Evolutionary conservation across 495 filamentous ascomycete species (phyloP).

Genomic region (Penicillium lividum): DNA sequence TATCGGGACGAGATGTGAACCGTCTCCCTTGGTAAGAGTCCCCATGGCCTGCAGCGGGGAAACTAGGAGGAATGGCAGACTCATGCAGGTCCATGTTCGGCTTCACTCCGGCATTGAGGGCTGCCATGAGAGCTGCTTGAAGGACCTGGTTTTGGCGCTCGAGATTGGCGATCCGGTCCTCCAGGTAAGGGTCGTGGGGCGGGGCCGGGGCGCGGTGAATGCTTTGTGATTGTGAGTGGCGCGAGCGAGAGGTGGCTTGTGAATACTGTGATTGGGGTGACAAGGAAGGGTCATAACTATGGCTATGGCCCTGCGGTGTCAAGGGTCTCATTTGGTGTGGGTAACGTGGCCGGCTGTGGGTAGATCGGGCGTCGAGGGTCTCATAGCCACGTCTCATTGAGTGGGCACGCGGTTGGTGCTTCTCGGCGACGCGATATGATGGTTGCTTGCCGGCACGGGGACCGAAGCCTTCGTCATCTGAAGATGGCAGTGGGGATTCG

Average conservation of each 20-base stretch:
- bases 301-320: conserved; percentile 30
- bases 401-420: conserved; percentile 6
- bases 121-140: conserved; percentile 45
- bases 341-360: conserved; percentile 14
- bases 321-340: conserved; percentile 15
- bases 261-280: conserved; percentile 30
- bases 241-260: conserved; percentile 24
- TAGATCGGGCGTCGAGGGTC: conserved; percentile 12
- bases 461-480: conserved; percentile 43
- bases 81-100: conserved; percentile 30
- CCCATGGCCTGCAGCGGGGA: conserved; percentile 5
- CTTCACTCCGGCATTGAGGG: conserved; percentile 38
- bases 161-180: conserved; percentile 42
- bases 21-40: conserved; percentile 17
- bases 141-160: conserved; percentile 50
- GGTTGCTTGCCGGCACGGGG: conserved; percentile 8
- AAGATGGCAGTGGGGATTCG: conserved; percentile 43
- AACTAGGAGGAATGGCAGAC: conserved; percentile 20
- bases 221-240: conserved; percentile 28
- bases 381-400: conserved; percentile 20
- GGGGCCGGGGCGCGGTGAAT: conserved; percentile 17
- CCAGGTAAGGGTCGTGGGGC: conserved; percentile 25
- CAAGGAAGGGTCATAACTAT: conserved; percentile 22
- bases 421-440: conserved; percentile 15
- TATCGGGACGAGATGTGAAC: conserved; percentile 30